These are phyloP conservation scores for Trichophyton mentagrophytes DNA, from an alignment of 2,329 filamentous ascomycete species.

Conservation along the genomic window DNA sequence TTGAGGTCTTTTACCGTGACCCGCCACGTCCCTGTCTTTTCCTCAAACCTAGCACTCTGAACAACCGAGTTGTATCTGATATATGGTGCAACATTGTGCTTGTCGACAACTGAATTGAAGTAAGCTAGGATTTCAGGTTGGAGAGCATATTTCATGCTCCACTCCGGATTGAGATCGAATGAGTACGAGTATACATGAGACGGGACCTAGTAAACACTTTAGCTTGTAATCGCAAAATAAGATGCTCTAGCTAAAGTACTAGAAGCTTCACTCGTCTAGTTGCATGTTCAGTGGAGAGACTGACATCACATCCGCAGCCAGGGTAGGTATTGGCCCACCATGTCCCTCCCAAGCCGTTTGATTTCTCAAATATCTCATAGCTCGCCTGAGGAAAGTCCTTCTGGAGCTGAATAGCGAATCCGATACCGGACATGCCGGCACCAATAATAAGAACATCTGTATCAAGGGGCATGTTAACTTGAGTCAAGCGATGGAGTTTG, in stretches of 20 bases:
- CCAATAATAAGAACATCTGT: slow-evolving; percentile 39
- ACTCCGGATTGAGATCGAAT: slow-evolving; percentile 31
- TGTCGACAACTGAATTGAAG: slow-evolving; percentile 14
- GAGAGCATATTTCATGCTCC: slow-evolving; percentile 25
- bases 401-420: slow-evolving; percentile 35
- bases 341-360: slow-evolving; percentile 26
- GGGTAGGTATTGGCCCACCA: slow-evolving; percentile 27
- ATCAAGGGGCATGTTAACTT: slow-evolving; percentile 23
- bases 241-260: neutral
- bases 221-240: neutral
- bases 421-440: slow-evolving; percentile 38
- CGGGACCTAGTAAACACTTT: slow-evolving; percentile 14
- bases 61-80: slow-evolving; percentile 17
- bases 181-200: slow-evolving; percentile 34
- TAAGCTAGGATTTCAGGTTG: slow-evolving; percentile 27
- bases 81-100: slow-evolving; percentile 15
- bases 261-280: neutral
- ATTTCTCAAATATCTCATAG: slow-evolving; percentile 36
- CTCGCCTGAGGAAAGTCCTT: slow-evolving; percentile 27
- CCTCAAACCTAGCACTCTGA: slow-evolving; percentile 14
- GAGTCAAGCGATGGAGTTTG: too few relatives aligned
- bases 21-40: slow-evolving; percentile 18
- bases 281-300: slow-evolving; percentile 5
- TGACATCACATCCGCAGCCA: slow-evolving; percentile 28
- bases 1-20: slow-evolving; percentile 17